Percentiles rank a stretch among this genome's conserved stretches.
Conservation (phyloP, 2,329 filamentous ascomycete species). For the Lachnellula suecica region DNA sequence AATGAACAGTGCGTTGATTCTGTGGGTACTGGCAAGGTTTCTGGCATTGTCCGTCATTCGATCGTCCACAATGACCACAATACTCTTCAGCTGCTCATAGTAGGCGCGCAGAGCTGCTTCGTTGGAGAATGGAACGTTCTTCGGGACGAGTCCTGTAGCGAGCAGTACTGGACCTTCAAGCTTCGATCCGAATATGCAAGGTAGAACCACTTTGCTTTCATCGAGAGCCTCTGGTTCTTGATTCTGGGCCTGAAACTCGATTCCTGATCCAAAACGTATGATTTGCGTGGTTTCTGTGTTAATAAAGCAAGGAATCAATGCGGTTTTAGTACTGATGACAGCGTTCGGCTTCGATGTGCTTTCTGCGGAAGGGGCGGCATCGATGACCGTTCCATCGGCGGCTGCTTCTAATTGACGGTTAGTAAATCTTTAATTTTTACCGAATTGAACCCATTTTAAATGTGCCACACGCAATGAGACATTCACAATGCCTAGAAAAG, state of each 20-base stretch:
- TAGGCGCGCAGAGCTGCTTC: slow-evolving; percentile 19
- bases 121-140: slow-evolving; percentile 19
- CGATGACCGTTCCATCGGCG: too few species aligned
- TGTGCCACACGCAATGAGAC: too few species aligned
- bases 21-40: slow-evolving; percentile 26
- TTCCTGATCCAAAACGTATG: slow-evolving; percentile 14
- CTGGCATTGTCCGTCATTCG: slow-evolving; percentile 34
- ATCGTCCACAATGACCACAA: slow-evolving; percentile 31
- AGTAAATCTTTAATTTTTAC: too few species aligned
- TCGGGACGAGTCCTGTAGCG: slow-evolving; percentile 14
- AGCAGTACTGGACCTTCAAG: slow-evolving; percentile 24
- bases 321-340: slow-evolving; percentile 15
- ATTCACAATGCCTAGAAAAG: too few species aligned
- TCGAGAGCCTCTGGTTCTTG: neutral
- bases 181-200: slow-evolving; percentile 24
- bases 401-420: too few species aligned
- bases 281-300: slow-evolving; percentile 11
- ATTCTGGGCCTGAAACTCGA: slow-evolving; percentile 8
- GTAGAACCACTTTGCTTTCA: slow-evolving; percentile 21
- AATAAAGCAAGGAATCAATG: slow-evolving; percentile 12
- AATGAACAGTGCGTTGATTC: slow-evolving; percentile 32
- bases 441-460: too few species aligned
- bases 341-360: slow-evolving; percentile 2
- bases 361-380: neutral
- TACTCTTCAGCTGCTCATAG: slow-evolving; percentile 19